Percentiles rank a stretch among this genome's conserved stretches.
Evolutionary conservation across 768 basidiomycete genomes (phyloP).

Genomic region (Botryobasidium botryosum): DNA sequence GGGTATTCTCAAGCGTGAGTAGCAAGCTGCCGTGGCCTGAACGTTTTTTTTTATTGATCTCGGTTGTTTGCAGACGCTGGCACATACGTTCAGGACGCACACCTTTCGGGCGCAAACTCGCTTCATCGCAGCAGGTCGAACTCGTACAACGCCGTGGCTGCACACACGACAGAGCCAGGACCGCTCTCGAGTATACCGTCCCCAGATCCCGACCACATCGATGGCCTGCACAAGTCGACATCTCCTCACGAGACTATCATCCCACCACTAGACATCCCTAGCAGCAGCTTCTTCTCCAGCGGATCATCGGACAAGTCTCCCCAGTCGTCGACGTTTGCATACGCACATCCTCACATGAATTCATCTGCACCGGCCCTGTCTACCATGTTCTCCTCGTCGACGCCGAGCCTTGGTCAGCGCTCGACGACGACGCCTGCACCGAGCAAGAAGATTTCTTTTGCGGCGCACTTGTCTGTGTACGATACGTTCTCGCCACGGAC

Average conservation of each 20-base stretch:
- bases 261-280: conserved; percentile 12
- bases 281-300: conserved; percentile 9
- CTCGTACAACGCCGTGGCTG: conserved; percentile 49
- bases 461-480: conserved; percentile 83
- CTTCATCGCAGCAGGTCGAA: conserved; percentile 45
- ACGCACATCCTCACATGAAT: conserved; percentile 67
- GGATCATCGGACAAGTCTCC: too few relatives aligned
- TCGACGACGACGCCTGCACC: conserved; percentile 42
- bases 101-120: conserved; percentile 26
- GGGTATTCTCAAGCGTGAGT: conserved; percentile 83
- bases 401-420: conserved; percentile 35
- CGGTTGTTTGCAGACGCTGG: conserved; percentile 35
- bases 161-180: conserved; percentile 40
- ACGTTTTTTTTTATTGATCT: not conserved
- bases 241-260: conserved; percentile 14
- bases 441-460: conserved; percentile 64
- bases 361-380: conserved; percentile 82
- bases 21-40: not conserved
- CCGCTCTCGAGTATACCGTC: conserved; percentile 70
- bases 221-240: conserved; percentile 44
- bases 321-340: conserved; percentile 26
- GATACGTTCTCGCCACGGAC: conserved; percentile 85
- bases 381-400: conserved; percentile 22
- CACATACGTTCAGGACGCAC: conserved; percentile 46
- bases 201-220: conserved; percentile 73